Evolutionary conservation across 306 rosid genomes (phyloP).

Genomic region (apple (Malus domestica)): ASM211411v1 NC_041793.1:8200501-8201000

Average conservation of each 20-base stretch:
- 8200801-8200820: neutral
- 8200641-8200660: conserved; percentile 92
- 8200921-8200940: conserved; percentile 12
- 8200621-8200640: conserved; percentile 90
- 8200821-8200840: neutral
- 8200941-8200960: conserved; percentile 3
- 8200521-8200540: neutral
- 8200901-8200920: neutral
- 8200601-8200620: conserved; percentile 85
- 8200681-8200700: conserved; percentile 50
- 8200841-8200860: neutral
- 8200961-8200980: neutral
- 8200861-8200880: neutral
- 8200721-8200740: neutral
- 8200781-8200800: neutral
- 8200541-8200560: neutral
- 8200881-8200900: neutral
- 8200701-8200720: neutral
- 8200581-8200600: conserved; percentile 64
- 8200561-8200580: neutral
- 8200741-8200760: neutral
- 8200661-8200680: conserved; percentile 86
- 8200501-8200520: neutral
- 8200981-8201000: conserved; percentile 1
- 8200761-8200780: neutral